Evolutionary conservation across 2,329 filamentous ascomycete genomes (phyloP).

Genomic region (Aciculosporium take): DNA sequence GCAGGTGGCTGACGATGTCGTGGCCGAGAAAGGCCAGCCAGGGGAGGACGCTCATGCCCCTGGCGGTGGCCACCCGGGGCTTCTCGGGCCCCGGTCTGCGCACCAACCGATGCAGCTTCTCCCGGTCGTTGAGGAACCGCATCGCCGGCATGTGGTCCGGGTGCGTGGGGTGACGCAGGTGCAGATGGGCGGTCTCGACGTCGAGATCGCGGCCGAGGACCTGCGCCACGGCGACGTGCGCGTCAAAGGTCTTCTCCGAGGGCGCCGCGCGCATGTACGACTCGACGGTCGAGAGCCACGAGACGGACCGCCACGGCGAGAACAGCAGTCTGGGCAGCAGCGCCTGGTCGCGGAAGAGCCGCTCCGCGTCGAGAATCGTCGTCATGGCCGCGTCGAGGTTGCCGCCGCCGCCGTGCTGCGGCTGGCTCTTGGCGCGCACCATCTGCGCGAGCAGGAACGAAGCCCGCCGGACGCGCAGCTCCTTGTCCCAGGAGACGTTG

Average conservation of each 20-base stretch:
- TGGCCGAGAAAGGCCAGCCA: slow-evolving; percentile 28
- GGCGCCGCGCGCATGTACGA: slow-evolving; percentile 31
- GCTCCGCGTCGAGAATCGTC: slow-evolving; percentile 31
- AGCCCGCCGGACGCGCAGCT: slow-evolving; percentile 14
- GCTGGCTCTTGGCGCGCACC: slow-evolving; percentile 27
- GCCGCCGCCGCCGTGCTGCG: slow-evolving; percentile 27
- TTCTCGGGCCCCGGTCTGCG: slow-evolving; percentile 13
- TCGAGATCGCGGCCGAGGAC: slow-evolving; percentile 22
- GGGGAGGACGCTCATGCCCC: slow-evolving; percentile 18
- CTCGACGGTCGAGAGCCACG: slow-evolving; percentile 38
- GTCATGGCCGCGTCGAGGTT: slow-evolving; percentile 36
- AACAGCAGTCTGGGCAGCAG: slow-evolving; percentile 24
- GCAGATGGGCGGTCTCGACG: slow-evolving; percentile 38
- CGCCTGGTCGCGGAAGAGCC: slow-evolving; percentile 23
- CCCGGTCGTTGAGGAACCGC: slow-evolving; percentile 25
- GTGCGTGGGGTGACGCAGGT: slow-evolving; percentile 38
- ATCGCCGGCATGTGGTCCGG: slow-evolving; percentile 35
- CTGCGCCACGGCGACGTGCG: slow-evolving; percentile 33
- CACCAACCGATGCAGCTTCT: slow-evolving; percentile 16
- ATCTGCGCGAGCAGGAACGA: slow-evolving; percentile 25
- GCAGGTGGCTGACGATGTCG: slow-evolving; percentile 33
- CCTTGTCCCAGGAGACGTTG: slow-evolving; percentile 9
- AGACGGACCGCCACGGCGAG: slow-evolving; percentile 31
- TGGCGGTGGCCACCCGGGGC: slow-evolving; percentile 14
- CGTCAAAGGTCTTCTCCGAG: slow-evolving; percentile 35